These are phyloP conservation scores for Vararia minispora DNA, from an alignment of 768 basidiomycete species.

Conservation along the genomic window DNA sequence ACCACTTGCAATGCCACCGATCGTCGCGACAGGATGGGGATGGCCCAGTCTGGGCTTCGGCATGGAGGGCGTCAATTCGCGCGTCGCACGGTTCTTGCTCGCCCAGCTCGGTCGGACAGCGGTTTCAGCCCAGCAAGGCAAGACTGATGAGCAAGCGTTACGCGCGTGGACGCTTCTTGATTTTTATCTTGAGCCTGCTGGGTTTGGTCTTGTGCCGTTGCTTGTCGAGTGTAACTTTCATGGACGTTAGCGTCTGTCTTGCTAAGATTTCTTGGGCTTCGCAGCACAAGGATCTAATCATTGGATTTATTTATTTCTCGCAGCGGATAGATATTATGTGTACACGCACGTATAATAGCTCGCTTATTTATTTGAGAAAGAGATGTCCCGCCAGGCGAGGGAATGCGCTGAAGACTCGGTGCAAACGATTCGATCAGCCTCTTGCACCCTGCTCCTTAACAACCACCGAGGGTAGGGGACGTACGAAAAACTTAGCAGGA, in stretches of 20 bases:
- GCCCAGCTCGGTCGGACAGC: conserved; percentile 27
- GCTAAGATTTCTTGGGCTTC: no score
- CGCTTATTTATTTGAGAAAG: no score
- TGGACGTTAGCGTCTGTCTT: conserved; percentile 22
- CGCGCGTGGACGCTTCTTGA: conserved; percentile 74
- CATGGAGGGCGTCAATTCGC: conserved; percentile 76
- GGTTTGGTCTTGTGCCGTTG: conserved; percentile 44
- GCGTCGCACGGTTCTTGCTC: conserved; percentile 64
- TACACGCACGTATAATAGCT: no score
- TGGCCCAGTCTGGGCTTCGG: conserved; percentile 71
- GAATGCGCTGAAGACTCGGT: no score
- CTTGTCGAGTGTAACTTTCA: conserved; percentile 73
- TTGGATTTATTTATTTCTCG: no score
- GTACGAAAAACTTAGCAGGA: no score
- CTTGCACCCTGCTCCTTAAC: no score
- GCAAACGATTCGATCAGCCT: no score
- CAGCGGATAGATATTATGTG: no score
- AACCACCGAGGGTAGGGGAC: no score
- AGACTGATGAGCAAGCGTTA: conserved; percentile 32
- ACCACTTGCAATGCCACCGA: conserved; percentile 68
- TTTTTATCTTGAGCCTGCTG: conserved; percentile 50
- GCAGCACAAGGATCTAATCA: no score
- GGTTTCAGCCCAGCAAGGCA: conserved; percentile 5
- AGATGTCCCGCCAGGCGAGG: no score
- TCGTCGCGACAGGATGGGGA: conserved; percentile 74